Conservation (phyloP, 2,329 filamentous ascomycete species). For the Trichoderma aggressivum region DNA sequence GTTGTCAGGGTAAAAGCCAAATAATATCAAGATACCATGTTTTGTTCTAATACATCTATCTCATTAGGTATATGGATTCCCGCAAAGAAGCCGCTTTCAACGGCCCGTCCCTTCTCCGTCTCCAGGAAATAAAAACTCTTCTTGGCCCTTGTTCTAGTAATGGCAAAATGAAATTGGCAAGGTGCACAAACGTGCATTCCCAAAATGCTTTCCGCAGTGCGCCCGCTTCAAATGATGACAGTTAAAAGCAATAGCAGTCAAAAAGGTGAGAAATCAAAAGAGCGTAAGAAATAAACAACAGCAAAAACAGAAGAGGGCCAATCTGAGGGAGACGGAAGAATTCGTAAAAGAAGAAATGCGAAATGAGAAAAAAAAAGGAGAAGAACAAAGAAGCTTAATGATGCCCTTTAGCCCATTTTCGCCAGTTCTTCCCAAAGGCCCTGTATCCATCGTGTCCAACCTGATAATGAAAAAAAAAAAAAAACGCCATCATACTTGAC, state of each 20-base stretch:
- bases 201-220: conserved; percentile 9
- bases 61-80: conserved; percentile 16
- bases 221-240: background rate
- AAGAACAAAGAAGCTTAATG: conserved; percentile 4
- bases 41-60: conserved; percentile 14
- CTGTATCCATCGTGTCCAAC: conserved; percentile 17
- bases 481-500: conserved; percentile 18
- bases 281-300: conserved; percentile 1
- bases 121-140: background rate
- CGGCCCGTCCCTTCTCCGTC: background rate
- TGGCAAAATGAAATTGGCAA: background rate
- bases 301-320: background rate
- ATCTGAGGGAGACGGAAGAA: conserved; percentile 1
- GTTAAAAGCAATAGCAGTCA: conserved; percentile 4
- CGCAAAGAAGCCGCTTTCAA: background rate
- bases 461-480: background rate
- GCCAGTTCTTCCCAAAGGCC: conserved; percentile 10
- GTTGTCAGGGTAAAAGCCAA: background rate
- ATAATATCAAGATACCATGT: background rate
- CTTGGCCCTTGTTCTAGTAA: conserved; percentile 1
- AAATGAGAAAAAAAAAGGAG: background rate
- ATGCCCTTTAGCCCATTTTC: conserved; percentile 7
- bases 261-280: background rate
- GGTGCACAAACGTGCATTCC: background rate
- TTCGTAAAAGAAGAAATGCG: background rate